A percentile compares a stretch with the other conserved stretches of the same genome.
phyloP scores from a whole-genome alignment of 129 eudicot species.

The Flaveria trinervia region DNA sequence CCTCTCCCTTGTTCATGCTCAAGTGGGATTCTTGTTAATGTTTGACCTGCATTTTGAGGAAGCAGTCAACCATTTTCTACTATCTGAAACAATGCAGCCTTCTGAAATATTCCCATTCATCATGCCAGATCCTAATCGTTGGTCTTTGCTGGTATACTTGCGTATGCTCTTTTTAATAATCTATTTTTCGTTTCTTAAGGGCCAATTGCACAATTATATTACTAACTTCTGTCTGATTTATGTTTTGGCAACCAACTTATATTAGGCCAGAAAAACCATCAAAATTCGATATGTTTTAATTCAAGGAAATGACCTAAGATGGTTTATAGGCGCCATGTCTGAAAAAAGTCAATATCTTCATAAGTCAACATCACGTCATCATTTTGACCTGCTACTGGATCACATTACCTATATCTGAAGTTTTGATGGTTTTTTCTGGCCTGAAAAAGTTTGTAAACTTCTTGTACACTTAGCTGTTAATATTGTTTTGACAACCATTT shows the following conservation, averaged over 20 bases:
- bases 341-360: neutral
- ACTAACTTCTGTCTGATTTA: neutral
- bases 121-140: slow-evolving; percentile 97
- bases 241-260: neutral
- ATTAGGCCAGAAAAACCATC: neutral
- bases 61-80: slow-evolving; percentile 85
- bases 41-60: slow-evolving; percentile 93
- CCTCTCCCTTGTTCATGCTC: slow-evolving; percentile 87
- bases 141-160: slow-evolving; percentile 86
- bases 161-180: slow-evolving; percentile 12
- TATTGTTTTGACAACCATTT: slow-evolving; percentile 1
- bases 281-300: neutral
- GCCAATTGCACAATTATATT: slow-evolving; percentile 1
- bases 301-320: neutral
- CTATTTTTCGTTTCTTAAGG: neutral
- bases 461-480: slow-evolving; percentile 1
- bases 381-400: neutral
- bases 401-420: neutral
- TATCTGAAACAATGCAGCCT: slow-evolving; percentile 90
- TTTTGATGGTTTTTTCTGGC: neutral
- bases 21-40: slow-evolving; percentile 90
- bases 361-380: neutral
- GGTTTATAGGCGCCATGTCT: neutral
- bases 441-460: neutral
- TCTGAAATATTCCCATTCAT: slow-evolving; percentile 97